Evolutionary conservation across 345 rosid species (phyloP).

Genomic region (Psidium guajava): DNA sequence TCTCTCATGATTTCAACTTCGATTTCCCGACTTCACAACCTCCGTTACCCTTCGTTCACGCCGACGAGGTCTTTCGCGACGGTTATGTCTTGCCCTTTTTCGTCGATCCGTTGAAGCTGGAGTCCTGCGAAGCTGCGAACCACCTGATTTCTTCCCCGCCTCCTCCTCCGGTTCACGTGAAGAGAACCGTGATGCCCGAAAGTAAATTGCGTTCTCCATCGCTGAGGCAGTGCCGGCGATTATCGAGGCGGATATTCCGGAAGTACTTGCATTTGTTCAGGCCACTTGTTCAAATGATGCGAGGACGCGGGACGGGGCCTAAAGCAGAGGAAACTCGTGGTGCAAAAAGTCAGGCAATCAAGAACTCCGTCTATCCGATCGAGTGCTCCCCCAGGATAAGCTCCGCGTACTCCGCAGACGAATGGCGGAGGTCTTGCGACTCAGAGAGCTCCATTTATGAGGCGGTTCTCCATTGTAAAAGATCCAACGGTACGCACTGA

Average conservation of each 20-base stretch:
- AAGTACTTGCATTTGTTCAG: constrained; percentile 67
- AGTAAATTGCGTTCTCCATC: constrained; percentile 20
- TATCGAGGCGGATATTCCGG: constrained; percentile 39
- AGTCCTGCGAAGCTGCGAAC: constrained; percentile 15
- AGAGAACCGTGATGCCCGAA: constrained; percentile 10
- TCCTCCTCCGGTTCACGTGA: constrained; percentile 11
- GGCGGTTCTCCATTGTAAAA: constrained; percentile 18
- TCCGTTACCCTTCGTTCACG: constrained; percentile 42
- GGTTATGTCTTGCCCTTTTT: constrained; percentile 73
- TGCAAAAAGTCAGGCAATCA: constrained; percentile 14
- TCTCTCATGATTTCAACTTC: constrained; percentile 57
- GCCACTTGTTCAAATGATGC: constrained; percentile 50
- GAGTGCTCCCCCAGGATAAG: constrained; percentile 59
- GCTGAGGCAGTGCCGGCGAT: constrained; percentile 36
- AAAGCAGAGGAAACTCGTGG: constrained; percentile 12
- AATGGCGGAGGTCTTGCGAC: constrained; percentile 28
- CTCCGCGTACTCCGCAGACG: constrained; percentile 43
- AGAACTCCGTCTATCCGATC: constrained; percentile 40
- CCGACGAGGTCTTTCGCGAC: constrained; percentile 76
- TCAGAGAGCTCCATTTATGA: constrained; percentile 13
- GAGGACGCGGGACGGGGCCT: constrained; percentile 30
- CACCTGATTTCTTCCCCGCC: constrained; percentile 14
- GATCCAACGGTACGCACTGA: constrained; percentile 6
- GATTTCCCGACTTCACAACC: constrained; percentile 54
- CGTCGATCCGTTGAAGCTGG: constrained; percentile 27